These are phyloP conservation scores for Stephanodiscus minutulus DNA, from an alignment of 108 stramenopile species.

Conservation along the genomic window DNA sequence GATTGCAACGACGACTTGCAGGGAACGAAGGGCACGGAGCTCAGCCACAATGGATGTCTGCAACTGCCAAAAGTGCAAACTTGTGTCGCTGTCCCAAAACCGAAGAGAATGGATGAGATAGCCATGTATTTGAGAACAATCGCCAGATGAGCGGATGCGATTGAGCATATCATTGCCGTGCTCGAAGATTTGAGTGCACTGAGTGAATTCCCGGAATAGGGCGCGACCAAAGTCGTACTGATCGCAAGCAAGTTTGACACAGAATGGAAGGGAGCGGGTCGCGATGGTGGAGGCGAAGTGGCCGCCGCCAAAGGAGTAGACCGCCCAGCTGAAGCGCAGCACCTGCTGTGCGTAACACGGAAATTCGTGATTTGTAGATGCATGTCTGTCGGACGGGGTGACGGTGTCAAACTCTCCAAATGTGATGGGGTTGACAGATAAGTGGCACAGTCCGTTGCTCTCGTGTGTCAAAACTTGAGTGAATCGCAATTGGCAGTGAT, in stretches of 20 bases:
- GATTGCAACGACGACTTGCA: not conserved
- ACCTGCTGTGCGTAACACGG: no score
- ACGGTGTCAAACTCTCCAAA: no score
- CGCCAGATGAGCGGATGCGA: not conserved
- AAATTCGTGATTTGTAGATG: no score
- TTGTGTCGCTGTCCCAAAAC: not conserved
- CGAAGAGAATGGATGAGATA: no score
- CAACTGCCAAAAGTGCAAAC: not conserved
- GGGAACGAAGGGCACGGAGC: no score
- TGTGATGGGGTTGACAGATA: no score
- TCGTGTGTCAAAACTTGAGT: no score
- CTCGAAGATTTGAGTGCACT: not conserved
- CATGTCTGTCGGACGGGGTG: no score
- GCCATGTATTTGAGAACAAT: not conserved
- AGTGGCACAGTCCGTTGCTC: no score
- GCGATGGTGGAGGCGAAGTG: not conserved
- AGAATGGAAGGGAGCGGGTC: not conserved
- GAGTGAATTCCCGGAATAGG: constrained; percentile 1
- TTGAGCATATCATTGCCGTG: not conserved
- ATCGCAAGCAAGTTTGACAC: not conserved
- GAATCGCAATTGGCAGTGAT: no score
- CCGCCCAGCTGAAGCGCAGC: not conserved
- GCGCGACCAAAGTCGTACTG: no score
- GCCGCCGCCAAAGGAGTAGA: not conserved
- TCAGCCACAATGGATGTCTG: not conserved